Evolutionary conservation across 441 rosid species (phyloP).

Genomic region (Aleurites moluccanus): DNA sequence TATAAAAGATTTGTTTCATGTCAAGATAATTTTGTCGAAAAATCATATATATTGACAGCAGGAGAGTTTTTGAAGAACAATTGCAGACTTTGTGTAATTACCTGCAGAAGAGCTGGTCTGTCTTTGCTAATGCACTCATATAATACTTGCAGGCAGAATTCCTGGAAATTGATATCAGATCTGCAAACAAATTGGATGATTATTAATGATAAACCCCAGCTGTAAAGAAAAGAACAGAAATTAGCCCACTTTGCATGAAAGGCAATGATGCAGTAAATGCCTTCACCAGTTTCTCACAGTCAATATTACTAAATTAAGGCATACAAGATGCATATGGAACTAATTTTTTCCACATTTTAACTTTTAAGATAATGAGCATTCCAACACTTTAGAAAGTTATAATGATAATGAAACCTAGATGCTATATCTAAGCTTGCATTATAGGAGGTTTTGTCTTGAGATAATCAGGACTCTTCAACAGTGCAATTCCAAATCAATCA

Average conservation of each 20-base stretch:
- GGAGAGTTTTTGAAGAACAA: background rate
- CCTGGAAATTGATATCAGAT: conserved; percentile 83
- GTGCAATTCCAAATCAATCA: background rate
- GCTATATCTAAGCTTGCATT: background rate
- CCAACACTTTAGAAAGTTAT: background rate
- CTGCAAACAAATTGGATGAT: conserved; percentile 47
- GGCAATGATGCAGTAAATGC: background rate
- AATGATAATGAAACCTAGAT: background rate
- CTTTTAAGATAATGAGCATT: background rate
- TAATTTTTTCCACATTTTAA: conserved; percentile 7
- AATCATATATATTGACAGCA: background rate
- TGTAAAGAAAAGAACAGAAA: background rate
- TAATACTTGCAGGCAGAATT: conserved; percentile 92
- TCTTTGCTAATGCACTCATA: conserved; percentile 98
- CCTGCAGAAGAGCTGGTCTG: conserved; percentile 95
- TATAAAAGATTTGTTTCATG: background rate
- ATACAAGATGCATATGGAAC: background rate
- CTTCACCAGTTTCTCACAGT: background rate
- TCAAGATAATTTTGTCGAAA: background rate
- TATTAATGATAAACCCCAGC: background rate
- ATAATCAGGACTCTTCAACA: background rate
- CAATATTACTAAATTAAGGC: background rate
- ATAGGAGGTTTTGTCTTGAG: background rate
- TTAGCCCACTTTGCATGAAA: background rate
- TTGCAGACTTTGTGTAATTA: conserved; percentile 27